Conservation (phyloP, 805 yeast genomes). For the Sugiyamaella valdiviana region DNA sequence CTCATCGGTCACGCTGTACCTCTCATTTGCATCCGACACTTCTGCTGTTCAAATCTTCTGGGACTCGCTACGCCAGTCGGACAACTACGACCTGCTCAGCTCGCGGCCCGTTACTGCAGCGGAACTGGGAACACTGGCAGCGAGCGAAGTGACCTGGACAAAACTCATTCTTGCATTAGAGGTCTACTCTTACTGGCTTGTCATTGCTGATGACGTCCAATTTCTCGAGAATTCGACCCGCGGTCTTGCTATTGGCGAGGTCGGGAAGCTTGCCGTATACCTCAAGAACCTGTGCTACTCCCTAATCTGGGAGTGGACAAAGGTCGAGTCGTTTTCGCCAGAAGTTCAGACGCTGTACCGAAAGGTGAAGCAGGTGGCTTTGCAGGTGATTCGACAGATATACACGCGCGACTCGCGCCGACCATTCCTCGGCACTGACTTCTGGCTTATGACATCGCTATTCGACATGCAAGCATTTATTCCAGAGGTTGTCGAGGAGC, state of each 20-base stretch:
- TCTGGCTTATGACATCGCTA: conserved; percentile 47
- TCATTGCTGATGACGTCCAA: conserved; percentile 61
- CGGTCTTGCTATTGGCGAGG: conserved; percentile 37
- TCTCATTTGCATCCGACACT: conserved; percentile 12
- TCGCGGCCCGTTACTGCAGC: not conserved
- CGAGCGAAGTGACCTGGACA: conserved; percentile 16
- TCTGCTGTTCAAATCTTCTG: conserved; percentile 18
- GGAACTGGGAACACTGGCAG: not conserved
- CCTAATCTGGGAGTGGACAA: conserved; percentile 38
- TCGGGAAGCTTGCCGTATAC: conserved; percentile 40
- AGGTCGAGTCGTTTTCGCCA: conserved; percentile 1
- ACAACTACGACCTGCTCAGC: conserved; percentile 1
- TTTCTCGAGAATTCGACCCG: conserved; percentile 39
- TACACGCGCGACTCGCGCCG: conserved; percentile 62
- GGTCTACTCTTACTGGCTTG: conserved; percentile 57
- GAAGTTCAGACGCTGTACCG: conserved; percentile 7
- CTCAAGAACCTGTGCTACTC: conserved; percentile 47
- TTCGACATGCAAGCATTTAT: conserved; percentile 35
- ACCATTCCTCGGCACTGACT: conserved; percentile 40
- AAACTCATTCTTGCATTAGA: conserved; percentile 50
- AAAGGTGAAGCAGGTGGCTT: conserved; percentile 34
- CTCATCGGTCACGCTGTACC: conserved; percentile 14
- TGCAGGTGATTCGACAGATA: conserved; percentile 56
- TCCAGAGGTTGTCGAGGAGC: conserved; percentile 39
- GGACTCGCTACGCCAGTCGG: conserved; percentile 15